These are phyloP conservation scores for Pinguiococcus pyrenoidosus DNA, from an alignment of 108 stramenopile species.

Conservation along the genomic window DNA sequence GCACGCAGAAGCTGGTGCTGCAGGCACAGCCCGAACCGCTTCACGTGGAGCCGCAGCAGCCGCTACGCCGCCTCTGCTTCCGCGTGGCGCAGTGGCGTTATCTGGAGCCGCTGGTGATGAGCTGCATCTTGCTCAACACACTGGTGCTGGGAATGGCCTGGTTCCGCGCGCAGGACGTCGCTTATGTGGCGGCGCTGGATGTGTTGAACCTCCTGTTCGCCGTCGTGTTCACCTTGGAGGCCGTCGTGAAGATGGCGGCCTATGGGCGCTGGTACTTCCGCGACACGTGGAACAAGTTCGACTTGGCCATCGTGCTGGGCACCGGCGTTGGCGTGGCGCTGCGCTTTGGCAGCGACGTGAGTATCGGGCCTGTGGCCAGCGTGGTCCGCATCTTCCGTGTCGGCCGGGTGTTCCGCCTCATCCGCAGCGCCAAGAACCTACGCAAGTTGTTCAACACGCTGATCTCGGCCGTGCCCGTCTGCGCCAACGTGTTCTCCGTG, in stretches of 20 bases:
- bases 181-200: conserved; percentile 15
- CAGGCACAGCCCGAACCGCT: conserved; percentile 28
- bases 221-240: conserved; percentile 42
- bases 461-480: conserved; percentile 36
- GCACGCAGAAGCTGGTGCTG: conserved; percentile 45
- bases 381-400: conserved; percentile 47
- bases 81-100: conserved; percentile 9
- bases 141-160: conserved; percentile 30
- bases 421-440: conserved; percentile 33
- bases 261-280: conserved; percentile 36
- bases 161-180: conserved; percentile 27
- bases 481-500: conserved; percentile 47
- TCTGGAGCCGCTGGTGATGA: conserved; percentile 41
- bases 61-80: conserved; percentile 27
- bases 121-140: conserved; percentile 36
- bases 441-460: conserved; percentile 46
- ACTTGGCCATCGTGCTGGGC: conserved; percentile 42
- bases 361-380: conserved; percentile 23
- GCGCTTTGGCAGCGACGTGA: conserved; percentile 10
- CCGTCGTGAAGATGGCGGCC: conserved; percentile 35
- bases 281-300: conserved; percentile 49
- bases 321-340: conserved; percentile 35
- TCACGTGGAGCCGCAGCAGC: conserved; percentile 10
- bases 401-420: conserved; percentile 45
- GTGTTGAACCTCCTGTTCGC: conserved; percentile 34